These are phyloP conservation scores for Mollisia scopiformis DNA, from an alignment of 2,329 filamentous ascomycete genomes.

Conservation along the genomic window DNA sequence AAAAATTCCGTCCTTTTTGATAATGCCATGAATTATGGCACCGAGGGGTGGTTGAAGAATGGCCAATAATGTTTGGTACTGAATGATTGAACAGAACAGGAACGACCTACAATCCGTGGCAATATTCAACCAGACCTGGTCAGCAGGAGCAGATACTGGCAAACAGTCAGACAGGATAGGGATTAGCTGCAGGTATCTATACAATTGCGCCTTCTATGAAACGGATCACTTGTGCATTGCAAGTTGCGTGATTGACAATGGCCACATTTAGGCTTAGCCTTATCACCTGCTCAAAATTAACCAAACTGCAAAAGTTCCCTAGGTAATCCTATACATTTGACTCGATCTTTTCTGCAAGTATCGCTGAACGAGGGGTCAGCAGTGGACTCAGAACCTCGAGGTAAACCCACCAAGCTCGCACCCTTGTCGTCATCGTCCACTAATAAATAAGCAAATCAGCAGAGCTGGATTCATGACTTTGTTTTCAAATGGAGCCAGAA, in stretches of 20 bases:
- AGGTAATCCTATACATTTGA: slow-evolving; percentile 28
- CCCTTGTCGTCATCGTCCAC: slow-evolving; percentile 10
- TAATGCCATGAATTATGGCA: no score
- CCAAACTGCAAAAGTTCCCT: not conserved
- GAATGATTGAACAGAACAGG: not conserved
- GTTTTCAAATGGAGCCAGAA: not conserved
- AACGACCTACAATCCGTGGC: slow-evolving; percentile 18
- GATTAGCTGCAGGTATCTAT: no score
- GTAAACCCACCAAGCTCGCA: slow-evolving; percentile 15
- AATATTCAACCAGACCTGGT: slow-evolving; percentile 22
- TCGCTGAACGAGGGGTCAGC: slow-evolving; percentile 14
- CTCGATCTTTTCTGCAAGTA: slow-evolving; percentile 21
- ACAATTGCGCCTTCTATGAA: slow-evolving; percentile 24
- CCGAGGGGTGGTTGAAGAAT: no score
- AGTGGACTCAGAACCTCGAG: no score
- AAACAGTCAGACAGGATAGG: no score
- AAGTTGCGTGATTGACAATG: slow-evolving; percentile 19
- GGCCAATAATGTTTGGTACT: not conserved
- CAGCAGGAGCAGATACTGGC: not conserved
- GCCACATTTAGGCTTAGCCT: slow-evolving; percentile 23
- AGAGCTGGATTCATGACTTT: not conserved
- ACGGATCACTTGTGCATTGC: slow-evolving; percentile 22
- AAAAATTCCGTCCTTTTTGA: no score
- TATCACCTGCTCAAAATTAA: slow-evolving; percentile 21
- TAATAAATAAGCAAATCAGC: not conserved